phyloP scores from a whole-genome alignment of 2,329 filamentous ascomycete genomes.

The Cordyceps cicadae region DNA sequence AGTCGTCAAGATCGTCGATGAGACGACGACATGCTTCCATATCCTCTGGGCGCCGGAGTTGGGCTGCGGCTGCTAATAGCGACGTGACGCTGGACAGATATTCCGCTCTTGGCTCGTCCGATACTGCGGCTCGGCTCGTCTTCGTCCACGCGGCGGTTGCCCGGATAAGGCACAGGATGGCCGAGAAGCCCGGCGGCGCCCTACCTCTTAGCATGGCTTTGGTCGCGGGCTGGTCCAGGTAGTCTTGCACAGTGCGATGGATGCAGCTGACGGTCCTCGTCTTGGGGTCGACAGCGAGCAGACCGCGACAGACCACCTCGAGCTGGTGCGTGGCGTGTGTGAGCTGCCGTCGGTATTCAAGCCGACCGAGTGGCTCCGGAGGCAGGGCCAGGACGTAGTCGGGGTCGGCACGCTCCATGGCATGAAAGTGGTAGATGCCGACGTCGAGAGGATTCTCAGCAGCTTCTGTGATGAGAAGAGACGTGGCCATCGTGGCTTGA shows the following conservation, averaged over 20 bases:
- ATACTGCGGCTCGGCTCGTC: conserved; percentile 1
- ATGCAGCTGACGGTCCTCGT: neutral
- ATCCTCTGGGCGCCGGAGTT: neutral
- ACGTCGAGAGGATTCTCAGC: conserved; percentile 1
- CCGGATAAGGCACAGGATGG: neutral
- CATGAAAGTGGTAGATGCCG: conserved; percentile 7
- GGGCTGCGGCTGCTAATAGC: neutral
- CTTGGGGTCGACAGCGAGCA: neutral
- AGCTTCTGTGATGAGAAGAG: neutral
- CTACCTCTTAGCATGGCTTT: neutral
- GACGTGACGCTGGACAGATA: neutral
- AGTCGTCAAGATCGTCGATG: neutral
- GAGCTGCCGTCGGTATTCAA: conserved; percentile 1
- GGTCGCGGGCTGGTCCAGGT: neutral
- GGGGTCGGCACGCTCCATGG: neutral
- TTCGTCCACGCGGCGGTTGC: conserved; percentile 1
- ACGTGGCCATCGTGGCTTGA: neutral
- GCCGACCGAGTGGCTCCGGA: neutral
- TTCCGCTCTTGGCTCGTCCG: conserved; percentile 1
- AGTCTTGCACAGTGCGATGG: conserved; percentile 6
- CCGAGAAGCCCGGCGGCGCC: neutral
- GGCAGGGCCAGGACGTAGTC: neutral
- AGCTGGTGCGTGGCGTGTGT: neutral
- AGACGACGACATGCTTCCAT: neutral
- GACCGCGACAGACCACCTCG: neutral